phyloP scores from a whole-genome alignment of 352 stramenopile species.

The Globisporangium camurandrum region DNA sequence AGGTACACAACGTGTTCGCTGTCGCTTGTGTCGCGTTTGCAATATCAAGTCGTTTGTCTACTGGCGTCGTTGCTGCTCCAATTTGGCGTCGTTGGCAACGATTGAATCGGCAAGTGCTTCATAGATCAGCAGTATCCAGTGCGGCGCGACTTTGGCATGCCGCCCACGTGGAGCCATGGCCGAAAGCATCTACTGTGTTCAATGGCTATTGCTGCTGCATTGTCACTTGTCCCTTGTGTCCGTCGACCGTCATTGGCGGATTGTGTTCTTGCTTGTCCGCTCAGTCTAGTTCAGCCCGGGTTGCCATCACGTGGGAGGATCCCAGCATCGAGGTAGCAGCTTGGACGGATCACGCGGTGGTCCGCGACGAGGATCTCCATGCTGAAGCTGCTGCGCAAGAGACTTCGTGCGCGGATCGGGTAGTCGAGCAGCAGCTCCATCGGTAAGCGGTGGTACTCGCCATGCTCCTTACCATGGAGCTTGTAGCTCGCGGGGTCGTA shows the following conservation, averaged over 20 bases:
- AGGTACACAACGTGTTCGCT: not conserved
- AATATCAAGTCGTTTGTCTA: not conserved
- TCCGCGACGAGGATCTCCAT: slow-evolving; percentile 10
- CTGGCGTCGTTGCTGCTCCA: too few species aligned
- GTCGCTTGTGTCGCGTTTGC: not conserved
- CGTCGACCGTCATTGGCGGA: not conserved
- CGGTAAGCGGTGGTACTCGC: slow-evolving; percentile 10
- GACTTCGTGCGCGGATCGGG: slow-evolving; percentile 6
- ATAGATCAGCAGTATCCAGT: too few species aligned
- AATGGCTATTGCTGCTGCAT: too few species aligned
- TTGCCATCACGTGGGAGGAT: slow-evolving; percentile 8
- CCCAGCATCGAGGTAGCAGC: slow-evolving; percentile 10
- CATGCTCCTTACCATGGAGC: slow-evolving; percentile 5
- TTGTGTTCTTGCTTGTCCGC: too few species aligned
- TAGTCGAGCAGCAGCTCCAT: slow-evolving; percentile 12
- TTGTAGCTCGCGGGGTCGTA: slow-evolving; percentile 4
- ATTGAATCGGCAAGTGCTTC: too few species aligned
- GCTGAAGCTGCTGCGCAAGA: slow-evolving; percentile 10
- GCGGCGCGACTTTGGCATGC: too few species aligned
- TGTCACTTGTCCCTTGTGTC: too few species aligned
- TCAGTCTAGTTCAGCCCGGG: not conserved
- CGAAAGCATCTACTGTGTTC: too few species aligned
- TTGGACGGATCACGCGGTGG: slow-evolving; percentile 6
- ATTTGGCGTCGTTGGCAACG: too few species aligned
- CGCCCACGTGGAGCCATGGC: too few species aligned